Percentiles rank a stretch among this genome's conserved stretches.
Evolutionary conservation across 108 stramenopile species (phyloP).

Genomic region (Bacterosira constricta): DNA sequence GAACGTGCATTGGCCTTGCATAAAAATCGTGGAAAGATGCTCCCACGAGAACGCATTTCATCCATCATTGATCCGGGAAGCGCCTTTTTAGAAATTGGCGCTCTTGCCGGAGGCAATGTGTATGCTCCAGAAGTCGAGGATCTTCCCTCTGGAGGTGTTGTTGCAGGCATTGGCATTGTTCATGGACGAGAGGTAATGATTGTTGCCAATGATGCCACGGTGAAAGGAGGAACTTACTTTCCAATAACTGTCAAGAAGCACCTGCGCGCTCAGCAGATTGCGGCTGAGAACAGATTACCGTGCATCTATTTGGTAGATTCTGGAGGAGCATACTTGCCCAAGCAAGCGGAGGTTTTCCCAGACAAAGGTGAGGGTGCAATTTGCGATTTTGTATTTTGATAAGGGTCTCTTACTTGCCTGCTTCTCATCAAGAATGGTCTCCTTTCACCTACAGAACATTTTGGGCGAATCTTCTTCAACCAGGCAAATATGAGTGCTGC

Average conservation of each 20-base stretch:
- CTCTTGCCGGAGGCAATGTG: conserved; percentile 83
- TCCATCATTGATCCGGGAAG: conserved; percentile 90
- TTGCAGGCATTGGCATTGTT: conserved; percentile 96
- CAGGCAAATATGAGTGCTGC: conserved; percentile 91
- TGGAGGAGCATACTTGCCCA: conserved; percentile 96
- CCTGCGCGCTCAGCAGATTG: conserved; percentile 97
- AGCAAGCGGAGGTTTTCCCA: conserved; percentile 97
- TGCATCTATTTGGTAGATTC: conserved; percentile 96
- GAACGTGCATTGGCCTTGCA: conserved; percentile 78
- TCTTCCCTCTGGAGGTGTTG: conserved; percentile 92
- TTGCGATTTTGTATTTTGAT: too few relatives aligned
- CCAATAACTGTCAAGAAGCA: conserved; percentile 99
- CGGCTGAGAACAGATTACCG: conserved; percentile 90
- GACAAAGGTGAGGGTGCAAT: too few relatives aligned
- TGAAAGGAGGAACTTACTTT: conserved; percentile 98
- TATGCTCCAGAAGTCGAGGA: conserved; percentile 54
- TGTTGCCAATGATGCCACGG: conserved; percentile 99
- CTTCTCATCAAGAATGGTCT: too few relatives aligned
- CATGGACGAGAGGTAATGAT: conserved; percentile 91
- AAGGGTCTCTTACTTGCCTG: too few relatives aligned
- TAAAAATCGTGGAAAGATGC: conserved; percentile 81
- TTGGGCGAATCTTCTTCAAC: conserved; percentile 98
- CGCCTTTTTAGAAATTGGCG: conserved; percentile 93
- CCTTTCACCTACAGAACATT: conserved; percentile 77
- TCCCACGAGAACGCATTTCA: conserved; percentile 94